Evolutionary conservation across 768 basidiomycete genomes (phyloP).

Genomic region (Lentinula raphanica): DNA sequence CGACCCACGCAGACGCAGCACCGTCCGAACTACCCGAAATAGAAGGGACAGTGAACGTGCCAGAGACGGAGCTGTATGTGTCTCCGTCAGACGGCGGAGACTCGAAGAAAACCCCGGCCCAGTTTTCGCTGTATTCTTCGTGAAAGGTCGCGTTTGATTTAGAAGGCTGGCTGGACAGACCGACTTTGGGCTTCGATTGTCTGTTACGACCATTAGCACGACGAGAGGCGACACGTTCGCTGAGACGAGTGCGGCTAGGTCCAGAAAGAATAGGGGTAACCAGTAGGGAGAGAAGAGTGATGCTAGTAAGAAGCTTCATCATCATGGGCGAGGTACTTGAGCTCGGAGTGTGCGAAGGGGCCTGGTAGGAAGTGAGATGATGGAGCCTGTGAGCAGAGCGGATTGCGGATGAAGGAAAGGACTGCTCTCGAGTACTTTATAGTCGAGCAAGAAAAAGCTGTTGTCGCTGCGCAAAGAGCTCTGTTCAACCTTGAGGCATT

Average conservation of each 20-base stretch:
- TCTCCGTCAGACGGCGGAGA: neutral
- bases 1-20: conserved; percentile 9
- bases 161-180: neutral
- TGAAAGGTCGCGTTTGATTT: neutral
- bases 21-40: neutral
- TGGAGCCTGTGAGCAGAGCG: neutral
- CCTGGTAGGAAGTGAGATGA: neutral
- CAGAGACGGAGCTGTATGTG: conserved; percentile 5
- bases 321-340: neutral
- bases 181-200: neutral
- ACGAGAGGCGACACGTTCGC: conserved; percentile 5
- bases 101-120: neutral
- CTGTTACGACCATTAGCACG: neutral
- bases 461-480: neutral
- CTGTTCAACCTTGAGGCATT: neutral
- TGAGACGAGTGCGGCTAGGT: neutral
- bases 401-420: neutral
- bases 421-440: neutral
- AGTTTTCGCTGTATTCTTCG: neutral
- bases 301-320: neutral
- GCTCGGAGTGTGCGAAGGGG: neutral
- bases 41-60: conserved; percentile 2
- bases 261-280: neutral
- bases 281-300: neutral
- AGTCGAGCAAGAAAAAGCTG: neutral